Evolutionary conservation across 345 rosid genomes (phyloP), one percentile per base, ranked within the genome.

Genomic region (Isatis tinctoria): DNA sequence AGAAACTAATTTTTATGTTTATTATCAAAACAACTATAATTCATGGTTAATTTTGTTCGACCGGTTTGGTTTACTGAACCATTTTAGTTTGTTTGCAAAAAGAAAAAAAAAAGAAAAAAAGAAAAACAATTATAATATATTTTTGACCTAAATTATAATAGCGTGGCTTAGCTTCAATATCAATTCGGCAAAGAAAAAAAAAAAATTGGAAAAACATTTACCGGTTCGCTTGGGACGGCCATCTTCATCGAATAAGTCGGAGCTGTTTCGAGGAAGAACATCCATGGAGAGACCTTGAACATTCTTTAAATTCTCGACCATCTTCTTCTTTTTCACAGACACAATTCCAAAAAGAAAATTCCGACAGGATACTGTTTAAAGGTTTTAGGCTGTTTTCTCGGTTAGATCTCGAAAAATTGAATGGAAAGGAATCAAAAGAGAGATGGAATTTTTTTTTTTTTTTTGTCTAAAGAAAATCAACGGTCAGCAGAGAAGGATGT

Each of bases 221-320:
- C 80, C 80, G 4, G 73, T 77, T 58, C 77, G 60, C 32, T 65
- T 77, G 35, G 77, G 77, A 65, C 77, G 80, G 48, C 80, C 80
- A 65, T 77, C 80, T 5, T 77, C 80, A 44, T 77, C 80, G 26
- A 14, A 77, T 39, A 49, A 40, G 17, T 59, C 68, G 14, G 80
- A 72, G 60, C 6, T 66, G 11, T 17, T 65, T n/a, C 39, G 30
- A 7, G 80, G 73, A 63, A 76, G 75, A 62, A 64, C 70, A 72
- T 72, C 80, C 56, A 52, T 54, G 20, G 18, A 14, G 18, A 30
- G 18, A 56, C 60, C 58, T 28, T 52, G 33, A 52, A 52, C 58
- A 41, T 41, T 61, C 51, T 61, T 40, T 16, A 41, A 16, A 8
- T 24, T 28, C 51, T 61, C 67, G 51, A 61, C 67, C 67, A 61